These are phyloP conservation scores for Aspergillus neotritici DNA, from an alignment of 2,329 filamentous ascomycete species.

Conservation along the genomic window DNA sequence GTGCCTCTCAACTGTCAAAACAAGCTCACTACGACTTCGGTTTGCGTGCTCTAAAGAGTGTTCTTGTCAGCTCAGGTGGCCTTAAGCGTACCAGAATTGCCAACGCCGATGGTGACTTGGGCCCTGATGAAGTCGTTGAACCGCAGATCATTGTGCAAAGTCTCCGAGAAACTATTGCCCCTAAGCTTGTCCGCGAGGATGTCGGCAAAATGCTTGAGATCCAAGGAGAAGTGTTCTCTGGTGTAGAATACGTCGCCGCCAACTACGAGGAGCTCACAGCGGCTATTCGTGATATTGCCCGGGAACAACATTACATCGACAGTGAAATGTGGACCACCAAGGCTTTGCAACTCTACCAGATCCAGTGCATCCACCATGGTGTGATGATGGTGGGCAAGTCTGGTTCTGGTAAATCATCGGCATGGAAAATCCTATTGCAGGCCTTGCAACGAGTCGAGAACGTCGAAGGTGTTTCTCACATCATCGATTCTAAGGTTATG, in stretches of 20 bases:
- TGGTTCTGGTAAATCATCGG: slow-evolving; percentile 91
- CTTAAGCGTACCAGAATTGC: slow-evolving; percentile 80
- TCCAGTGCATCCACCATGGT: slow-evolving; percentile 95
- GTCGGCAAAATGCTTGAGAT: slow-evolving; percentile 82
- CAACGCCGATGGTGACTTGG: slow-evolving; percentile 50
- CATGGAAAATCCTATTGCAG: slow-evolving; percentile 88
- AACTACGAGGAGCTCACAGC: slow-evolving; percentile 72
- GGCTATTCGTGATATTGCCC: slow-evolving; percentile 76
- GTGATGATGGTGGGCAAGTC: slow-evolving; percentile 99
- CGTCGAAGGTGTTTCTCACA: slow-evolving; percentile 88
- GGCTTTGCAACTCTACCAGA: slow-evolving; percentile 93
- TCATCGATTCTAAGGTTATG: slow-evolving; percentile 99
- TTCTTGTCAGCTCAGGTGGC: slow-evolving; percentile 93
- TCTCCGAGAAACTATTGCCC: slow-evolving; percentile 94
- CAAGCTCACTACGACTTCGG: slow-evolving; percentile 99
- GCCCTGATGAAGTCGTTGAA: slow-evolving; percentile 70
- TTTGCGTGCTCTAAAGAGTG: slow-evolving; percentile 94
- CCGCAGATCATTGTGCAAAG: slow-evolving; percentile 98
- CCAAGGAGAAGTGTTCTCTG: slow-evolving; percentile 81
- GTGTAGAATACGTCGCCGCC: slow-evolving; percentile 86
- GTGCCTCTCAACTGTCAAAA: slow-evolving; percentile 73
- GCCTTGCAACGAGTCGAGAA: slow-evolving; percentile 87
- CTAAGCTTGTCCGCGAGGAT: slow-evolving; percentile 90
- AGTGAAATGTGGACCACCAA: slow-evolving; percentile 98
- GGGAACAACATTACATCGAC: slow-evolving; percentile 78